phyloP scores from a whole-genome alignment of 257 asterid genomes.

The Petunia secreta region DNA sequence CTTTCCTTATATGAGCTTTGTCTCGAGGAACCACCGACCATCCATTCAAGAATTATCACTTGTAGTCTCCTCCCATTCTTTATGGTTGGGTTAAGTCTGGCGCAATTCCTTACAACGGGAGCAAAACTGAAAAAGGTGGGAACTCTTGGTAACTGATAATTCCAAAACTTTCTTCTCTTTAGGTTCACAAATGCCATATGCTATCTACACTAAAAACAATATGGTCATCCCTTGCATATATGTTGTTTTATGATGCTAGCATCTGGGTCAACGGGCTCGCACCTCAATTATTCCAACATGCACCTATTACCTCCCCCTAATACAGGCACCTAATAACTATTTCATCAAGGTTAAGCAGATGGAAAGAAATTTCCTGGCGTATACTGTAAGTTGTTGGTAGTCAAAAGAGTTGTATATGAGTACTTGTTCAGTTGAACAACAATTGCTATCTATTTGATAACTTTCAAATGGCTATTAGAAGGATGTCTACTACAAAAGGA shows the following conservation, averaged over 20 bases:
- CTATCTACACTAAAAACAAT: background rate
- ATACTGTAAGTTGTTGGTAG: background rate
- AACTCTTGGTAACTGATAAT: conserved; percentile 3
- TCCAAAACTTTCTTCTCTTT: background rate
- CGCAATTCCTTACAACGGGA: background rate
- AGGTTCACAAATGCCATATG: background rate
- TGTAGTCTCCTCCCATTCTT: background rate
- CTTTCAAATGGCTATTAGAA: background rate
- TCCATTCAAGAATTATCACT: background rate
- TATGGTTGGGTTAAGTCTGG: background rate
- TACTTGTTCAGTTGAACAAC: too few species aligned
- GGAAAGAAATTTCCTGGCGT: too few species aligned
- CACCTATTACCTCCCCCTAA: too few species aligned
- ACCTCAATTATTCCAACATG: too few species aligned
- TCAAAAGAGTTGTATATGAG: background rate
- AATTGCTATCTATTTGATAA: background rate
- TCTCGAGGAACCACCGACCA: background rate
- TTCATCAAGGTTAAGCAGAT: too few species aligned
- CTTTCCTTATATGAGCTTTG: background rate
- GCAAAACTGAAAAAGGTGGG: background rate
- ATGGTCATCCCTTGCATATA: too few species aligned
- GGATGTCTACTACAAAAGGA: too few species aligned
- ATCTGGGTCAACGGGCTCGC: too few species aligned
- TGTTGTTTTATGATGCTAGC: too few species aligned
- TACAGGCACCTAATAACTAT: too few species aligned